phyloP scores from a whole-genome alignment of 371 early-diverging fungal genomes.

The Chytridium lagenaria region DNA sequence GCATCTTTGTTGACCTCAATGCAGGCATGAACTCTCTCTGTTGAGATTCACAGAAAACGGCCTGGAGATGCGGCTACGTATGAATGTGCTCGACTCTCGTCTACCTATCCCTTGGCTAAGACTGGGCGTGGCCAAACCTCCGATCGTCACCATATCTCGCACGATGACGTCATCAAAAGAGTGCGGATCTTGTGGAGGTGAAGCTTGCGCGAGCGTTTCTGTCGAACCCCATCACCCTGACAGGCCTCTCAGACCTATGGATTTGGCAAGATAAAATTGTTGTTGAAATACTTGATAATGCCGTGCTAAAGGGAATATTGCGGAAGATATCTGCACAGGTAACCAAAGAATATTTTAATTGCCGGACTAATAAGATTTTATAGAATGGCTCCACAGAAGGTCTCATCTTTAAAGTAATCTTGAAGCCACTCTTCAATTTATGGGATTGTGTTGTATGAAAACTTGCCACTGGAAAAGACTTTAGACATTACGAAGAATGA shows the following conservation, averaged over 20 bases:
- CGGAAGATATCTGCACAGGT: slow-evolving; percentile 10
- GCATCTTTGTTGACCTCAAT: neutral
- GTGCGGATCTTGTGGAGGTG: neutral
- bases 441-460: slow-evolving; percentile 14
- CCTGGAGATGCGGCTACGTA: neutral
- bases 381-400: neutral
- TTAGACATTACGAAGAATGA: neutral
- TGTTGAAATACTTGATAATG: neutral
- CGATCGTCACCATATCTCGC: neutral
- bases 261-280: slow-evolving; percentile 12
- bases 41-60: slow-evolving; percentile 12
- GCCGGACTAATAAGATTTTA: neutral
- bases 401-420: neutral
- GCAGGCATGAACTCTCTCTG: slow-evolving; percentile 8
- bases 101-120: slow-evolving; percentile 17
- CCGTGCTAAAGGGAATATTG: slow-evolving; percentile 7
- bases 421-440: slow-evolving; percentile 17
- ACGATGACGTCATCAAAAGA: neutral
- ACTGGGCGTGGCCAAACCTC: slow-evolving; percentile 13
- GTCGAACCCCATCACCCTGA: slow-evolving; percentile 23
- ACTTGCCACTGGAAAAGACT: slow-evolving; percentile 21
- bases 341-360: neutral
- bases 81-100: slow-evolving; percentile 18
- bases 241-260: slow-evolving; percentile 16
- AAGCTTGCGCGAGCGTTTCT: neutral